Conservation (phyloP, 2,329 filamentous ascomycete species). For the Fusarium coffeatum region DNA sequence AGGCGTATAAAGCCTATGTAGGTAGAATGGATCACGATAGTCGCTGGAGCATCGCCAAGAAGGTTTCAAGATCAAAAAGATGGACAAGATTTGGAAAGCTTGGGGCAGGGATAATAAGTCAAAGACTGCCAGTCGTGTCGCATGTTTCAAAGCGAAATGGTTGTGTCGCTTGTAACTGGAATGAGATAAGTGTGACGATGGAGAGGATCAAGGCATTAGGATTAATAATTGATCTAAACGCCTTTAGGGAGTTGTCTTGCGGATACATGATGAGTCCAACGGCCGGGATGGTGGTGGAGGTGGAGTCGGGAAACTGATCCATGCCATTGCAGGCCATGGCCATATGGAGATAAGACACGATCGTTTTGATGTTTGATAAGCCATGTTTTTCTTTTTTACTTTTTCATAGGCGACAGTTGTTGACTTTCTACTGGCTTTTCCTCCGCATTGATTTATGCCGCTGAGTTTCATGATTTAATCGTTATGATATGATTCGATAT, state of each 20-base stretch:
- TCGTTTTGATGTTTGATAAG: slow-evolving; percentile 1
- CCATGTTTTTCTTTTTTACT: neutral
- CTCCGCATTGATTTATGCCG: neutral
- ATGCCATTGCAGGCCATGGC: slow-evolving; percentile 5
- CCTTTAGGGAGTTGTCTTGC: slow-evolving; percentile 24
- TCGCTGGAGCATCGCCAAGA: slow-evolving; percentile 31
- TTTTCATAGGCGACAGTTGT: slow-evolving; percentile 1
- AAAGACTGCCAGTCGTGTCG: slow-evolving; percentile 4
- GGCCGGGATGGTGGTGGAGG: slow-evolving; percentile 35
- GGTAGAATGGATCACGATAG: slow-evolving; percentile 16
- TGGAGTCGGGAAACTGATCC: slow-evolving; percentile 27
- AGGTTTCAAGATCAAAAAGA: slow-evolving; percentile 5
- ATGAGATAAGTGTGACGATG: slow-evolving; percentile 44
- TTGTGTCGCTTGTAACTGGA: slow-evolving; percentile 21
- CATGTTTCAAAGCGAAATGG: slow-evolving; percentile 28
- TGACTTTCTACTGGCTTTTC: slow-evolving; percentile 5
- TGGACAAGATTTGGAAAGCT: slow-evolving; percentile 1
- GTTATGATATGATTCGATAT: neutral
- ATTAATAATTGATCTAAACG: slow-evolving; percentile 38
- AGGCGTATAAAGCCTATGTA: slow-evolving; percentile 20
- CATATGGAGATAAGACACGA: slow-evolving; percentile 26
- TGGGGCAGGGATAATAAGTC: neutral
- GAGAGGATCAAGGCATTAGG: slow-evolving; percentile 12
- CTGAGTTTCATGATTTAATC: neutral
- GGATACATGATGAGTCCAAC: slow-evolving; percentile 42